phyloP scores from a whole-genome alignment of 805 yeast genomes.

The Komagataella populi region DNA sequence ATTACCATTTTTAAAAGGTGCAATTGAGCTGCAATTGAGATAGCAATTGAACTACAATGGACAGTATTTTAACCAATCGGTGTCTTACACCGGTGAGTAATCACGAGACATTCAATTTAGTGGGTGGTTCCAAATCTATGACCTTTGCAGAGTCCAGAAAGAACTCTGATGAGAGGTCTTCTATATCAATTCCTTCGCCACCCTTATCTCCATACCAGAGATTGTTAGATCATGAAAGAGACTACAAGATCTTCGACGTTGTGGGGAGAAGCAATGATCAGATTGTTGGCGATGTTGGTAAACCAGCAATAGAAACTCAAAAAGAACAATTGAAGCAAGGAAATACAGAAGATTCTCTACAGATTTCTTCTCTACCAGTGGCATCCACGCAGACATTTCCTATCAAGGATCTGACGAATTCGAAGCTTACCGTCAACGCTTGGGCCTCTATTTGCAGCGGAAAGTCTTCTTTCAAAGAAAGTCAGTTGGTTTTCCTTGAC shows the following conservation, averaged over 20 bases:
- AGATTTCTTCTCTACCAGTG: not conserved
- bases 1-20: not conserved
- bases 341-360: not conserved
- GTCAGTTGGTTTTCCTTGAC: constrained; percentile 35
- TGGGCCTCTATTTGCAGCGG: constrained; percentile 24
- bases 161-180: not conserved
- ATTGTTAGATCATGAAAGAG: not conserved
- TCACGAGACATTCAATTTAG: not conserved
- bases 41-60: not conserved
- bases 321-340: not conserved
- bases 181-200: not conserved
- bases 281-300: not conserved
- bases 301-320: not conserved
- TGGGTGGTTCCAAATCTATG: not conserved
- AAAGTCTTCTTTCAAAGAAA: constrained; percentile 16
- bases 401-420: constrained; percentile 28
- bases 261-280: not conserved
- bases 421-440: constrained; percentile 35
- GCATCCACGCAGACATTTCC: constrained; percentile 21
- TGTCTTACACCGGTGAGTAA: not conserved
- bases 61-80: not conserved
- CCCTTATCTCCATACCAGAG: not conserved
- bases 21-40: not conserved
- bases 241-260: not conserved
- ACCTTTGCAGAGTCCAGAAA: not conserved